Conservation (phyloP, 2,329 filamentous ascomycete species). For the Knufia petricola region DNA sequence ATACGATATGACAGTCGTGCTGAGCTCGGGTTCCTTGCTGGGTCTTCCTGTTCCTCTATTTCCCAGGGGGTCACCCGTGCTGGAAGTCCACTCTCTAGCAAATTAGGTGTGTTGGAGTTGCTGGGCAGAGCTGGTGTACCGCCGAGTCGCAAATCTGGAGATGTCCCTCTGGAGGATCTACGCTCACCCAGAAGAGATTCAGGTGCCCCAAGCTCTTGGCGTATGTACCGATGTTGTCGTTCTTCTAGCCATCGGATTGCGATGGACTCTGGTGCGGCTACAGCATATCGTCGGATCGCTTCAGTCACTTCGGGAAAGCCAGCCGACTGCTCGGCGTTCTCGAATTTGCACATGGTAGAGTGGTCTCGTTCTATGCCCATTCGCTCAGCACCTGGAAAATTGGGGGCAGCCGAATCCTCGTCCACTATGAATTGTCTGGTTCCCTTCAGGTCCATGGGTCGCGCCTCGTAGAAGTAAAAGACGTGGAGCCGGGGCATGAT, state of each 20-base stretch:
- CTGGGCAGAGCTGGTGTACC: constrained; percentile 13
- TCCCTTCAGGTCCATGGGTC: constrained; percentile 59
- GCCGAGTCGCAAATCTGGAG: constrained; percentile 24
- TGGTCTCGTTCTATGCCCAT: constrained; percentile 69
- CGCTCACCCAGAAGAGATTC: constrained; percentile 29
- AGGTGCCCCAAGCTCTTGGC: constrained; percentile 29
- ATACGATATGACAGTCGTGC: not conserved
- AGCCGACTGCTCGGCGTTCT: constrained; percentile 51
- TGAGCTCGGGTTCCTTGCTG: constrained; percentile 6
- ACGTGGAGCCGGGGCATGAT: constrained; percentile 62
- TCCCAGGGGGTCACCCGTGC: constrained; percentile 16
- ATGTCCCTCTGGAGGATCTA: constrained; percentile 11
- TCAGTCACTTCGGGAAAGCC: constrained; percentile 51
- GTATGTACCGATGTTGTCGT: constrained; percentile 31
- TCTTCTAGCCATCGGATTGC: constrained; percentile 52
- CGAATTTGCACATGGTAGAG: constrained; percentile 63
- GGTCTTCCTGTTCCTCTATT: constrained; percentile 16
- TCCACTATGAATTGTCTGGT: constrained; percentile 59
- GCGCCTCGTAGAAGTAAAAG: constrained; percentile 67
- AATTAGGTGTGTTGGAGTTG: not conserved
- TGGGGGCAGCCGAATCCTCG: constrained; percentile 58
- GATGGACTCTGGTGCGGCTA: constrained; percentile 47
- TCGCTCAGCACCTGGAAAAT: constrained; percentile 58
- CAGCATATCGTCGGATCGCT: constrained; percentile 35
- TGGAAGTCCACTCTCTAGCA: constrained; percentile 1